Evolutionary conservation across 495 filamentous ascomycete genomes (phyloP), one percentile per base, ranked within the genome.

Genomic region (Parathielavia appendiculata): DNA sequence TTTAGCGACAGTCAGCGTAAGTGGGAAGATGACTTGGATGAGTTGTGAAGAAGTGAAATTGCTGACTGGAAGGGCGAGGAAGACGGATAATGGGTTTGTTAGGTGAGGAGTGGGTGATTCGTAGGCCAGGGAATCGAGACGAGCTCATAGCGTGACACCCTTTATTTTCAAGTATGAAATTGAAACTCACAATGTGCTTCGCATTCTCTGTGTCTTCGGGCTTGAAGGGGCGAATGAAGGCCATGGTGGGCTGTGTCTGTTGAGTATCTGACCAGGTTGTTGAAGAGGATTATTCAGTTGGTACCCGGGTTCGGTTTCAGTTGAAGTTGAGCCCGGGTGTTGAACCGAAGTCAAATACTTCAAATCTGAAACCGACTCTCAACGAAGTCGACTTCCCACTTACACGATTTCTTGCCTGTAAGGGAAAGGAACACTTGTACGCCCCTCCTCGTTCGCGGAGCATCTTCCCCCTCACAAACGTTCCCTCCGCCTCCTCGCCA

Each of bases 201-300:
- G 59, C 63, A 8, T 58, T 63, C 30, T 74, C 71, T 4, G 63
- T 65, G 54, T 75, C 73, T 35, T 63, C 50, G 4, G 63, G 54
- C 19, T 58, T 46, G 45, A 67, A 73, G 3, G 63, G 65, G 51
- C 71, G 66, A 26, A 74, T 70, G 64, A 73, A 71, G 4, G 71
- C 66, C 71, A 73, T 73, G 5, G 46, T 56, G 50, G 48, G 40
- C 11, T 19, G 22, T 16, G 1, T 11, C 16, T 32, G 14, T 43
- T 44, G 47, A 19, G 10, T 48, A 5, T n/a, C 9, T 48, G 26
- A 32, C 10, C 14, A 12, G 23, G 23, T 30, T 30, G 22, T n/a
- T 3, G 35, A 10, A 1, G 5, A 16, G 20, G 23, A n/a, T 17
- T 47, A 10, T n/a, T 22, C 17, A 17, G 5, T 17, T 19, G 44